phyloP scores from a whole-genome alignment of 163 green algal species.

The Prototheca cutis region DNA sequence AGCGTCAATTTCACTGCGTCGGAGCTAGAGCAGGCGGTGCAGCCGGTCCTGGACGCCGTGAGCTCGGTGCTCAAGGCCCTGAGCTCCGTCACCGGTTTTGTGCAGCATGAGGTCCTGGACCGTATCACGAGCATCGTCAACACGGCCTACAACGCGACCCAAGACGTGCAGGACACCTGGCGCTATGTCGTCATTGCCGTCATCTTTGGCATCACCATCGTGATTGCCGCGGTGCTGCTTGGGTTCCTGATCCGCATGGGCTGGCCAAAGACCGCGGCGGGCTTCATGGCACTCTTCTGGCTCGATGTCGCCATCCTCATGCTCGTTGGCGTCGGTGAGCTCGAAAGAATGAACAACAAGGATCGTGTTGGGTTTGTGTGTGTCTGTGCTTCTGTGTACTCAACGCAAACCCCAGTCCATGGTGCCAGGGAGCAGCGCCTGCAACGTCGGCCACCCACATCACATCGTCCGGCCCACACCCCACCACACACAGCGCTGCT shows the following conservation, averaged over 20 bases:
- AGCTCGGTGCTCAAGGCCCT: no score
- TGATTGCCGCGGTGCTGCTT: neutral
- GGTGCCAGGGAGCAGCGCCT: no score
- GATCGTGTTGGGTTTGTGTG: no score
- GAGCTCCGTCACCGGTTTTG: no score
- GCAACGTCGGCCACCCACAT: neutral
- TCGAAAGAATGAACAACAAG: no score
- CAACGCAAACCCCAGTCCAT: no score
- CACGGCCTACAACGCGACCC: neutral
- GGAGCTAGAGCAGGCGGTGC: no score
- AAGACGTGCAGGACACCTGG: slow-evolving; percentile 5
- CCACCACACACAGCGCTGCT: slow-evolving; percentile 16
- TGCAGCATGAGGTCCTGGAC: no score
- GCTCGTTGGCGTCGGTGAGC: slow-evolving; percentile 24
- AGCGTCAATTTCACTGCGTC: no score
- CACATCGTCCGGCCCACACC: neutral
- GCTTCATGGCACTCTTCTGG: slow-evolving; percentile 13
- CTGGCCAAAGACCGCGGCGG: slow-evolving; percentile 5
- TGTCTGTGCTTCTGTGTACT: no score
- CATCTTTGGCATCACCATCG: slow-evolving; percentile 12
- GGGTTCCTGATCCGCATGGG: slow-evolving; percentile 3
- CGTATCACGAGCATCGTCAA: no score
- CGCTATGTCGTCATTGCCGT: slow-evolving; percentile 14
- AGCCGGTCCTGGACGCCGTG: no score
- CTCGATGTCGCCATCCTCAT: slow-evolving; percentile 21